Conservation (phyloP, 371 early-diverging fungal species). For the Syncephalastrum monosporum region DNA sequence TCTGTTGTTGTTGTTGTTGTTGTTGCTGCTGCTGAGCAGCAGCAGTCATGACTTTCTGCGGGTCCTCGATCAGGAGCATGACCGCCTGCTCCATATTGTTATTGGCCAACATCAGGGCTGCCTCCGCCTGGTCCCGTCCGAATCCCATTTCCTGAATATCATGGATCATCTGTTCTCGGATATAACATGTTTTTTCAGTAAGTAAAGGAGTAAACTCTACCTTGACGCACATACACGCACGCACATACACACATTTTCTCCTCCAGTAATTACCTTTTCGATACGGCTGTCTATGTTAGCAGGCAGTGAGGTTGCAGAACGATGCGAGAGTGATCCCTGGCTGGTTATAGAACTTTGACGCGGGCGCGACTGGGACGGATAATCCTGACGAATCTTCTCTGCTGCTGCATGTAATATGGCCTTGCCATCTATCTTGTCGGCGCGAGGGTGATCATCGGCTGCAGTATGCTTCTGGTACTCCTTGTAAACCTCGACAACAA, state of each 20-base stretch:
- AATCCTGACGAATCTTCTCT: conserved; percentile 17
- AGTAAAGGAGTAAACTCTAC: too few relatives aligned
- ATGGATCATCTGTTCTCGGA: conserved; percentile 31
- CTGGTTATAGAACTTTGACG: conserved; percentile 16
- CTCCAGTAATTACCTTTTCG: not conserved
- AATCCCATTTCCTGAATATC: conserved; percentile 75
- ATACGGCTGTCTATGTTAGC: too few relatives aligned
- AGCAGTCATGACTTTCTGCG: conserved; percentile 48
- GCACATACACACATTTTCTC: not conserved
- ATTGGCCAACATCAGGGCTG: conserved; percentile 58
- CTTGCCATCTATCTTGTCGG: conserved; percentile 46
- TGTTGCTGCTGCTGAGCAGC: conserved; percentile 26
- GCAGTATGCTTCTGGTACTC: conserved; percentile 45
- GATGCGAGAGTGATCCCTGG: conserved; percentile 4
- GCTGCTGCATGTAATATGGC: conserved; percentile 51
- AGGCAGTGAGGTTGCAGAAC: conserved; percentile 1
- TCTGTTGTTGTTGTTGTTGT: conserved; percentile 7
- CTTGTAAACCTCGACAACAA: conserved; percentile 64
- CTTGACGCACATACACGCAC: too few relatives aligned
- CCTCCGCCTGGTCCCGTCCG: conserved; percentile 57
- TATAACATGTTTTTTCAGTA: too few relatives aligned
- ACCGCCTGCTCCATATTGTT: conserved; percentile 63
- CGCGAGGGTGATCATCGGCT: conserved; percentile 16
- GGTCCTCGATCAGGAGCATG: conserved; percentile 60
- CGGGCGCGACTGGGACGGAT: conserved; percentile 3